phyloP scores from a whole-genome alignment of 208 protist species.

The Leishmania gerbilli region DNA sequence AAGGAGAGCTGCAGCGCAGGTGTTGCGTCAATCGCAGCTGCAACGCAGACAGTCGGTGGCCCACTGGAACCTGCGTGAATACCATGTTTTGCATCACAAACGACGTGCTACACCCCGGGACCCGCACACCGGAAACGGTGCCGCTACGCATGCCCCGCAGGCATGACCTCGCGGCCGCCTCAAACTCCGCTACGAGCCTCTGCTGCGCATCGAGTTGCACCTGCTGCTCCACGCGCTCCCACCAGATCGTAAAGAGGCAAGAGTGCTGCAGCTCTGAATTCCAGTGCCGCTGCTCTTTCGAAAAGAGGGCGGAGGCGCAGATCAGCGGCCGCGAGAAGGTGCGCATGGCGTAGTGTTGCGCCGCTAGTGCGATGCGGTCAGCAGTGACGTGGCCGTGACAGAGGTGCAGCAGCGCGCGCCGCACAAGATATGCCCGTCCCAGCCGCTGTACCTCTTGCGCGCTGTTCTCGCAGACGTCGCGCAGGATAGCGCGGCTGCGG shows the following conservation, averaged over 20 bases:
- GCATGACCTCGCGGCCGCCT: constrained; percentile 18
- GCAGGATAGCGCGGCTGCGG: constrained; percentile 27
- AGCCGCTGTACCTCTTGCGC: constrained; percentile 51
- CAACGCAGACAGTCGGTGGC: constrained; percentile 29
- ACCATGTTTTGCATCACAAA: constrained; percentile 59
- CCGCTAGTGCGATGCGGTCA: constrained; percentile 19
- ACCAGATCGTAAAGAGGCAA: constrained; percentile 37
- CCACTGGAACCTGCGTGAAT: constrained; percentile 36
- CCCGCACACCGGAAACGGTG: not conserved
- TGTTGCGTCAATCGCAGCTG: constrained; percentile 35
- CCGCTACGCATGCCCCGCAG: constrained; percentile 12
- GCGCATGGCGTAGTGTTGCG: constrained; percentile 32
- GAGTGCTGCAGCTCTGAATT: constrained; percentile 53
- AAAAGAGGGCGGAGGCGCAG: constrained; percentile 31
- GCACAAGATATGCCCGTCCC: constrained; percentile 43
- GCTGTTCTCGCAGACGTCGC: constrained; percentile 44
- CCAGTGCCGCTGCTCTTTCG: constrained; percentile 47
- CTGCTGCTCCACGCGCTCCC: constrained; percentile 20
- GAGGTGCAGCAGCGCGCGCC: constrained; percentile 24
- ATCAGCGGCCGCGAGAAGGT: constrained; percentile 46
- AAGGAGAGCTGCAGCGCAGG: constrained; percentile 25
- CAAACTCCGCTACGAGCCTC: constrained; percentile 35
- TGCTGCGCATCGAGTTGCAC: constrained; percentile 10
- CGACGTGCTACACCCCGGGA: constrained; percentile 40
- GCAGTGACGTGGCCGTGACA: constrained; percentile 17